These are phyloP conservation scores for Cucurbita argyrosperma DNA, from an alignment of 306 rosid genomes.

Conservation along the genomic window DNA sequence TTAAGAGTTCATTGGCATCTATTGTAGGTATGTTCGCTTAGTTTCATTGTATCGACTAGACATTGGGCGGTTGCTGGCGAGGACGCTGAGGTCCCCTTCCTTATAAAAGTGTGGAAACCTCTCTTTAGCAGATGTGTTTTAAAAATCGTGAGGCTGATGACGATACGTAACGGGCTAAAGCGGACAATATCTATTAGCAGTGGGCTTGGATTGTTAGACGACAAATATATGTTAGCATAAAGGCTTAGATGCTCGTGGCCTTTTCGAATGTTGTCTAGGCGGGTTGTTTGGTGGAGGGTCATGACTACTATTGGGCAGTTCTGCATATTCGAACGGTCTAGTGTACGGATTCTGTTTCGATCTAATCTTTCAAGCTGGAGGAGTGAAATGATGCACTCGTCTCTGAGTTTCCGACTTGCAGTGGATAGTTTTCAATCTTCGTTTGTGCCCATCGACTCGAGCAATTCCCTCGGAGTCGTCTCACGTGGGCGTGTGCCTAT, in stretches of 20 bases:
- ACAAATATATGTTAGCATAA: slow-evolving; percentile 45
- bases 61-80: no score
- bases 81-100: no score
- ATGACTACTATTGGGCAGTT: slow-evolving; percentile 37
- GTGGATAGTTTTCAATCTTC: slow-evolving; percentile 31
- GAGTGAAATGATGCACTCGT: slow-evolving; percentile 56
- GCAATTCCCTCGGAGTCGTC: slow-evolving; percentile 44
- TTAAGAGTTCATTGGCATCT: slow-evolving; percentile 41
- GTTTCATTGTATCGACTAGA: slow-evolving; percentile 50
- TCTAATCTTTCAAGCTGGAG: slow-evolving; percentile 41
- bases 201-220: slow-evolving; percentile 9
- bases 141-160: no score
- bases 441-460: slow-evolving; percentile 39
- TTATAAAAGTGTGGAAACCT: no score
- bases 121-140: no score
- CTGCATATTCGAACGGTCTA: slow-evolving; percentile 42
- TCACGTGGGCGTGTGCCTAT: slow-evolving; percentile 66
- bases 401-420: slow-evolving; percentile 35
- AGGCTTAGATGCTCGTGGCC: slow-evolving; percentile 44
- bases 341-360: slow-evolving; percentile 56
- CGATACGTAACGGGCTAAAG: no score
- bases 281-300: slow-evolving; percentile 44
- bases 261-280: slow-evolving; percentile 36
- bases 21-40: slow-evolving; percentile 29
- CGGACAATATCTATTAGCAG: no score